Evolutionary conservation across 352 stramenopile species (phyloP), one percentile per base, ranked within the genome.

Genomic region (Phytophthora fragariaefolia): DNA sequence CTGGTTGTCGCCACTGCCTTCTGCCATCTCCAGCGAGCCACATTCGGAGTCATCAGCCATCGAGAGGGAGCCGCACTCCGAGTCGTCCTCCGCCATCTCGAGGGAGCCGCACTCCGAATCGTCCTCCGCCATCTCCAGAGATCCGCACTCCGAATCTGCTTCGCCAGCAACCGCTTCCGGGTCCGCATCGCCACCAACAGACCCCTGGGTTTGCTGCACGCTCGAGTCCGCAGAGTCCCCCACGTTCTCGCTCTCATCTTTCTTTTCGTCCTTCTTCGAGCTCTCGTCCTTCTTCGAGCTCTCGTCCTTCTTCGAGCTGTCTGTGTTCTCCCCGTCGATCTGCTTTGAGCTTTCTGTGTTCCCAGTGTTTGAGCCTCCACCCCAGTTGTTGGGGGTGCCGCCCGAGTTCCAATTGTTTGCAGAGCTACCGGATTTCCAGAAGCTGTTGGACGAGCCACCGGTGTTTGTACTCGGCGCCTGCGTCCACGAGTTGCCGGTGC

Each of bases 1-100:
- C 18, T 69, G 32, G 30, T 72, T 73, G 15, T 48, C 40, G 26
- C 34, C 46, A 24, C 18, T 42, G 3, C 23, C 45, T 22, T 51
- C 42, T 8, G 24, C 50, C 51, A n/a, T 53, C 32, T 8, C 48
- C 50, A 32, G 64, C 7, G 71, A 71, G 0, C 58, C 71, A 13
- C 62, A 72, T 34, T 74, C 66, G 0, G 63, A 63, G 38, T 23
- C 53, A 17, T 70, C 63, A 15, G 67, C 69, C 28, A 80, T 58
- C n/a, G 80, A 67, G 6, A 79, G 62, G 6, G 71, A 71, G 1
- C 58, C 70, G 17, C 62, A 72, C 34, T 74, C 66, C 0, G 63
- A 63, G 38, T 74, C 59, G 3, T 57, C 59, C 47, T 76, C 63
- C 10, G 63, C 67, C 24, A 76, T 60, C n/a, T 79, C 68, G 5